A percentile compares a stretch with the other conserved stretches of the same genome.
These are phyloP conservation scores for Penicillium thymicola DNA, from an alignment of 2,329 filamentous ascomycete species.

Conservation along the genomic window DNA sequence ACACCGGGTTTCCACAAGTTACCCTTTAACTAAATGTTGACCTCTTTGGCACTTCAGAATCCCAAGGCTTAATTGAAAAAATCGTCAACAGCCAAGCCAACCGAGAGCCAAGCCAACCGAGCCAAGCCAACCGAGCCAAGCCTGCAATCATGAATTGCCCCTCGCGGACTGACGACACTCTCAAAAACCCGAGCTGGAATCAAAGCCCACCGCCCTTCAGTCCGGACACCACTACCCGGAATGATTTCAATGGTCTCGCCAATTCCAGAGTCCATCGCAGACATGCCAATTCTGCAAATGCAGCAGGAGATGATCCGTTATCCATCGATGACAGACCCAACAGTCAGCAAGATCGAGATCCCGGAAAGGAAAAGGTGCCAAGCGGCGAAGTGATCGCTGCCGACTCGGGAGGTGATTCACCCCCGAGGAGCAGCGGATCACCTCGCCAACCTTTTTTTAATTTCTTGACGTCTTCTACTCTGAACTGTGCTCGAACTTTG, in stretches of 20 bases:
- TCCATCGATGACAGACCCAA: constrained; percentile 21
- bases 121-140: not conserved
- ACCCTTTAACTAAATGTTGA: not conserved
- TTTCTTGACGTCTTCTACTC: constrained; percentile 14
- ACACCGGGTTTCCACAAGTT: constrained; percentile 7
- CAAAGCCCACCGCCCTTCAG: constrained; percentile 59
- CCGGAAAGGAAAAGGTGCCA: constrained; percentile 22
- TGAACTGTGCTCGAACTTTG: constrained; percentile 29
- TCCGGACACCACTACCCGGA: constrained; percentile 59
- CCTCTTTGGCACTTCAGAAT: not conserved
- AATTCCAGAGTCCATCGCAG: constrained; percentile 54
- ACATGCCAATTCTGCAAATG: constrained; percentile 26
- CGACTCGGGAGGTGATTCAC: constrained; percentile 28
- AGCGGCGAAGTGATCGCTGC: constrained; percentile 30
- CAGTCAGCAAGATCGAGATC: constrained; percentile 21
- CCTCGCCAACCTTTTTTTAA: constrained; percentile 30
- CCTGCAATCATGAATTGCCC: constrained; percentile 59
- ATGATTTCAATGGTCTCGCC: constrained; percentile 60
- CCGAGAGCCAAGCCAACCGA: not conserved
- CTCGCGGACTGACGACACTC: constrained; percentile 57
- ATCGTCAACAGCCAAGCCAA: not conserved
- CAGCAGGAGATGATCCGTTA: constrained; percentile 23
- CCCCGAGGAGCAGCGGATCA: constrained; percentile 30
- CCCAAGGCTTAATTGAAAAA: not conserved
- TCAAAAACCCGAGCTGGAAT: constrained; percentile 55